Percentiles rank a stretch among this genome's conserved stretches.
Conservation (phyloP, 2,329 filamentous ascomycete species). For the Pyrenochaeta sp. region DNA sequence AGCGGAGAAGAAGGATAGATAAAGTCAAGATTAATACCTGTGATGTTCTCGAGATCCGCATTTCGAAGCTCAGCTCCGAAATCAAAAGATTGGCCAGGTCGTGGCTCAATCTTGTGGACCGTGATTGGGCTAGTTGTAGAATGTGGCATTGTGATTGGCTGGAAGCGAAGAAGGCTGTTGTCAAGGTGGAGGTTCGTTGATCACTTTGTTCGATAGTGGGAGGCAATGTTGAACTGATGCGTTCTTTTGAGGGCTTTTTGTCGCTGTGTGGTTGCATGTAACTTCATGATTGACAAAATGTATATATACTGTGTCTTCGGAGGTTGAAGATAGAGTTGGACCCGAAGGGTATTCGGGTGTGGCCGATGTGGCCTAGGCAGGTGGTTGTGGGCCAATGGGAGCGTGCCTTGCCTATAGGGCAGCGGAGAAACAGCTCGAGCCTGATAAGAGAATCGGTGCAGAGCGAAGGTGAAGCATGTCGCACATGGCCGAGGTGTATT, state of each 20-base stretch:
- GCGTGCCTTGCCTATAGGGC: background rate
- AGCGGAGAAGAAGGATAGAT: background rate
- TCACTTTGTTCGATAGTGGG: too few species aligned
- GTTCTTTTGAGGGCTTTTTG: background rate
- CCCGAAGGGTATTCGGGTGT: background rate
- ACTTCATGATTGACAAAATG: background rate
- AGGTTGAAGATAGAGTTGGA: background rate
- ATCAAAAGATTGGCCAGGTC: conserved; percentile 43
- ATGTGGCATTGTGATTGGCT: conserved; percentile 25
- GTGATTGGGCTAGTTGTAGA: conserved; percentile 25
- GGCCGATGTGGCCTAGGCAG: background rate
- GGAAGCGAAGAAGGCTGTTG: too few species aligned
- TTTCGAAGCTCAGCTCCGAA: conserved; percentile 69
- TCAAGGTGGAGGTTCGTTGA: background rate
- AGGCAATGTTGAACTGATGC: too few species aligned
- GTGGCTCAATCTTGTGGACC: conserved; percentile 23
- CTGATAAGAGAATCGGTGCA: conserved; percentile 3
- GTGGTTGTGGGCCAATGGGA: background rate
- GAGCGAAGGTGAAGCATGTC: background rate
- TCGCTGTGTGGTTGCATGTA: background rate
- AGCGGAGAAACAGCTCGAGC: background rate
- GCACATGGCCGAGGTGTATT: background rate
- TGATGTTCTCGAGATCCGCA: conserved; percentile 67
- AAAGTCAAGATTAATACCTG: conserved; percentile 51
- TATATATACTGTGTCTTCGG: conserved; percentile 1